Evolutionary conservation across 805 yeast genomes (phyloP).

Genomic region (Candida tallmaniae): DNA sequence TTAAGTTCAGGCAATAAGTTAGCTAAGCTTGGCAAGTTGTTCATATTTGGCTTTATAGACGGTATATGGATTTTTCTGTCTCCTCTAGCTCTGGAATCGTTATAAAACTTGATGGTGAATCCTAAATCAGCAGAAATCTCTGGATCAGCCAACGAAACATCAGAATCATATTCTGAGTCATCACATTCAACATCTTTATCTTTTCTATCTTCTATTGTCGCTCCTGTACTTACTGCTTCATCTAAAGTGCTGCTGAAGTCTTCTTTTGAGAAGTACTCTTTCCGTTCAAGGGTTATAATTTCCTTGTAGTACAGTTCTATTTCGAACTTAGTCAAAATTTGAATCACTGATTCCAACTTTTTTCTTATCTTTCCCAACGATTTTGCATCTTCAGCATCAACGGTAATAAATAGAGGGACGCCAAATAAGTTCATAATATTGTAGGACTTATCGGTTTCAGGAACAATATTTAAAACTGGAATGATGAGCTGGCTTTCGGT

Average conservation of each 20-base stretch:
- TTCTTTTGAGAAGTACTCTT: conserved; percentile 17
- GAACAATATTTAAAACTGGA: conserved; percentile 52
- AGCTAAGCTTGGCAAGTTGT: conserved; percentile 32
- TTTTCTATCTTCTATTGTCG: not conserved
- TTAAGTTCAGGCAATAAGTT: conserved; percentile 25
- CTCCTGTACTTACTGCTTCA: conserved; percentile 1
- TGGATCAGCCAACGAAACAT: conserved; percentile 50
- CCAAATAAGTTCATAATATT: conserved; percentile 55
- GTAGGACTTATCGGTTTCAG: conserved; percentile 32
- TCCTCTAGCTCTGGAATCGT: conserved; percentile 5
- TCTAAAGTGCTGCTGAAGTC: conserved; percentile 34
- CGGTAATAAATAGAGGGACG: conserved; percentile 66
- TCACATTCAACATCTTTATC: conserved; percentile 9
- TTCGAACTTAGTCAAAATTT: conserved; percentile 20
- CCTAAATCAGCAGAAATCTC: conserved; percentile 46
- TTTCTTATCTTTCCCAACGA: conserved; percentile 56
- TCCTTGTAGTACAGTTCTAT: conserved; percentile 19
- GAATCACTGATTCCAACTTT: conserved; percentile 45
- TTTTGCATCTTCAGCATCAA: conserved; percentile 46
- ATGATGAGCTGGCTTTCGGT: conserved; percentile 42
- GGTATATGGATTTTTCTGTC: conserved; percentile 42
- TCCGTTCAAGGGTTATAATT: conserved; percentile 13
- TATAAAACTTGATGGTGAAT: conserved; percentile 39
- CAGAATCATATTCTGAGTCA: conserved; percentile 39
- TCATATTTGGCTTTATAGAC: conserved; percentile 36